A percentile compares a stretch with the other conserved stretches of the same genome.
Evolutionary conservation across 805 yeast species (phyloP).

Genomic region (Saccharomycopsis fodiens): DNA sequence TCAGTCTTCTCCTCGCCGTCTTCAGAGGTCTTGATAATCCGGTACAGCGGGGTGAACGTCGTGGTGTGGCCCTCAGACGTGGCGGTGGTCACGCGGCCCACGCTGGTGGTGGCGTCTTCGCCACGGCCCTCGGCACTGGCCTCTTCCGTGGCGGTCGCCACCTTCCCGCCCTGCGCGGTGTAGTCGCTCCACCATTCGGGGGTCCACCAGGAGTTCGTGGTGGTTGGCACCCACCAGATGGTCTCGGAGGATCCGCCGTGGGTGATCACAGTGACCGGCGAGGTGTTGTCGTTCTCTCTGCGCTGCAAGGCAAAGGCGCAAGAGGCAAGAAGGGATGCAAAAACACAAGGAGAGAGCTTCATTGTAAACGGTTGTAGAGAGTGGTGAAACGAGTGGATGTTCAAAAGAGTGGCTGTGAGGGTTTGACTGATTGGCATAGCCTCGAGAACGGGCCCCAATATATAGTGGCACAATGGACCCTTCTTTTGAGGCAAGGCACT

Average conservation of each 20-base stretch:
- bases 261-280: slow-evolving; percentile 19
- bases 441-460: too few species aligned
- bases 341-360: slow-evolving; percentile 1
- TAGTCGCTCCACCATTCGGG: slow-evolving; percentile 21
- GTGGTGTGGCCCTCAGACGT: neutral
- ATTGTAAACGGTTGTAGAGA: slow-evolving; percentile 1
- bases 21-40: neutral
- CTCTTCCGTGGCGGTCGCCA: slow-evolving; percentile 14
- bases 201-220: slow-evolving; percentile 19
- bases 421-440: too few species aligned
- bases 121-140: neutral
- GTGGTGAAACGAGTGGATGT: too few species aligned
- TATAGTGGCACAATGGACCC: too few species aligned
- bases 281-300: slow-evolving; percentile 4
- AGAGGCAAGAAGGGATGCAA: slow-evolving; percentile 6
- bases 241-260: slow-evolving; percentile 16
- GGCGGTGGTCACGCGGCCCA: neutral
- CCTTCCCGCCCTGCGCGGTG: slow-evolving; percentile 19
- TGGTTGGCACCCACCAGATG: slow-evolving; percentile 21
- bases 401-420: too few species aligned
- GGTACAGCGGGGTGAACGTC: neutral
- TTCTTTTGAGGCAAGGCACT: too few species aligned
- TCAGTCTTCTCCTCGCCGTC: neutral
- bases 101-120: slow-evolving; percentile 1
- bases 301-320: neutral